Evolutionary conservation across 2,329 filamentous ascomycete species (phyloP).

Genomic region (Beauveria rudraprayagi): DNA sequence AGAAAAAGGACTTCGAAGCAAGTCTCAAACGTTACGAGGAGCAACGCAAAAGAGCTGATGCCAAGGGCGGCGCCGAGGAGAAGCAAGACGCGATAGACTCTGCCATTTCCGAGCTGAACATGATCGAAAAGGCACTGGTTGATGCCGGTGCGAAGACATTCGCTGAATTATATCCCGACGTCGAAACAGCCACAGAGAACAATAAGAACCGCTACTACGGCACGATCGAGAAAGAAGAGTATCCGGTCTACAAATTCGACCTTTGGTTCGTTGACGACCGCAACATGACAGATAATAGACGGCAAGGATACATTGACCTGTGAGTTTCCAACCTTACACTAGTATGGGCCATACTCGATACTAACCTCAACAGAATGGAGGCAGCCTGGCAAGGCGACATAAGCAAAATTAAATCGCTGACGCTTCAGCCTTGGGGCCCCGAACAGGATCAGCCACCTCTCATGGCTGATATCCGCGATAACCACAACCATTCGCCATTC

Average conservation of each 20-base stretch:
- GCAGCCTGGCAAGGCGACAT: conserved; percentile 66
- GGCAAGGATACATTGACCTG: conserved; percentile 54
- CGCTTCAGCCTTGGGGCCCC: conserved; percentile 50
- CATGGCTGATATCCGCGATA: conserved; percentile 52
- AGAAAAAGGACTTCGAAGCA: conserved; percentile 25
- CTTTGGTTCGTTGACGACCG: conserved; percentile 46
- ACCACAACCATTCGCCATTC: conserved; percentile 49
- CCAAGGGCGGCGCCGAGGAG: conserved; percentile 28
- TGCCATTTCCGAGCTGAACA: conserved; percentile 43
- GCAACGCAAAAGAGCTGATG: conserved; percentile 8
- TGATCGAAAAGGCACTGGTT: conserved; percentile 47
- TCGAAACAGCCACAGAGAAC: conserved; percentile 20
- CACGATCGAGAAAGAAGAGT: conserved; percentile 13
- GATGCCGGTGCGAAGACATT: conserved; percentile 59
- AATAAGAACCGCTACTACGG: conserved; percentile 3
- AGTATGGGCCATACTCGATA: not conserved
- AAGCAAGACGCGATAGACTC: conserved; percentile 49
- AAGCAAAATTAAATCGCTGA: conserved; percentile 55
- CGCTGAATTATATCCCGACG: conserved; percentile 51
- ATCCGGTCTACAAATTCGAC: conserved; percentile 36
- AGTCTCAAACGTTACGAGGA: conserved; percentile 22
- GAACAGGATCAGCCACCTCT: conserved; percentile 50
- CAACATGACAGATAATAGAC: conserved; percentile 47
- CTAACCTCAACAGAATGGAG: conserved; percentile 43
- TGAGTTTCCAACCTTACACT: conserved; percentile 29